Base-by-base conservation (phyloP, 306 rosid species). In the Argentina anserina region DNA sequence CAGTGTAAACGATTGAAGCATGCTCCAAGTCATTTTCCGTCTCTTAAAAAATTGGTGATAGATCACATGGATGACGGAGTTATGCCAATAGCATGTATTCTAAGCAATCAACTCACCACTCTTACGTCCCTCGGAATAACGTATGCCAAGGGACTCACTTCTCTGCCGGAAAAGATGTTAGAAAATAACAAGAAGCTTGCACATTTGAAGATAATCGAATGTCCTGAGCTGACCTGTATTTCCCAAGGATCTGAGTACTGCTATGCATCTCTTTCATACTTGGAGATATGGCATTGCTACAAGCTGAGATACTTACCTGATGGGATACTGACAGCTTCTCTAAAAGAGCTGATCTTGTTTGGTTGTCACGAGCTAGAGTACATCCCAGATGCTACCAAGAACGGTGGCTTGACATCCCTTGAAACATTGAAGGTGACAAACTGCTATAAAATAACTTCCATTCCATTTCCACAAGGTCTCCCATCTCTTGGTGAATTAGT, bases 201-300 rank as follows among this genome's bases (percentile, higher is more conserved):
- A 58, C 0, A 1, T 26, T 13, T 58, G 63, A 0, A 11, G 2
- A 0, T 58, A 26, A 0, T 0, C 4, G 6, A 0, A 4, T 56
- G 63, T 26, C 13, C 1, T 2, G 33, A 25, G 0, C 26, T 56
- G 2, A 25, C 34, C 4, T 56, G 62, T 56, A 3, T 56, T 56
- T 12, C 62, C 11, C 53, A 25, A 25, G 34, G 62, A 10, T 26
- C 0, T 25, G 62, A 56, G 34, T 23, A 11, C 62, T 25, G 62
- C 18, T 26, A 34, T 14, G 17, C 62, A 25, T 56, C 62, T 60
- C 65, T 60, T 14, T 31, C 13, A 17, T 60, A 0, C 31, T 15
- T 6, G 0, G 2, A 0, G 0, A 3, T 13, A 40, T 40, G 12
- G 2, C 1, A 9, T 8, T 28, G 39, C 15, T 0, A 0, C 0